A percentile compares a stretch with the other conserved stretches of the same genome.
Evolutionary conservation across 2,329 filamentous ascomycete species (phyloP).

Genomic region (Chrysoporthe deuterocubensis): DNA sequence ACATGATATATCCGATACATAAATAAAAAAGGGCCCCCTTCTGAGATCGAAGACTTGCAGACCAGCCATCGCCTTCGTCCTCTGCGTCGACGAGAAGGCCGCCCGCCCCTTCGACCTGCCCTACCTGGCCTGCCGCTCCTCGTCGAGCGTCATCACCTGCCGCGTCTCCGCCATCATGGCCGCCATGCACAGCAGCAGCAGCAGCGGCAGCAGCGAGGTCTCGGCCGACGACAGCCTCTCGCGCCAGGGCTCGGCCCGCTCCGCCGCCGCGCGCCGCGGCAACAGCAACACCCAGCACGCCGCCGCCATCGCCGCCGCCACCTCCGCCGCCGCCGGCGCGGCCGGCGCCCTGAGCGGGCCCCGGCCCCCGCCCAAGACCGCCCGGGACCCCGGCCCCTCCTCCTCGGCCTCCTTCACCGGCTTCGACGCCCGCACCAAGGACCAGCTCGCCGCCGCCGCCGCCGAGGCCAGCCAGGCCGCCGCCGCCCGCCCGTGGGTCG

Average conservation of each 20-base stretch:
- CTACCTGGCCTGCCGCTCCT: constrained; percentile 26
- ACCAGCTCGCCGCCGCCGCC: constrained; percentile 23
- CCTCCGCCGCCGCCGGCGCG: not conserved
- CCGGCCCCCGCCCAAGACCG: constrained; percentile 19
- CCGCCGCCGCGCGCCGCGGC: constrained; percentile 10
- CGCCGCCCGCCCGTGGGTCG: constrained; percentile 17
- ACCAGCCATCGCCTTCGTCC: constrained; percentile 29
- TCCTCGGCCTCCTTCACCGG: constrained; percentile 13
- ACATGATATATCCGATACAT: not conserved
- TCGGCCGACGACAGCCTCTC: constrained; percentile 29
- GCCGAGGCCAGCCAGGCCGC: constrained; percentile 23
- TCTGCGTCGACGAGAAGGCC: constrained; percentile 32
- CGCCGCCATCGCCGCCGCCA: constrained; percentile 27
- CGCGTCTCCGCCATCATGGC: constrained; percentile 25
- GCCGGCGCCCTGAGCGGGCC: constrained; percentile 18
- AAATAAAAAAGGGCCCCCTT: not conserved
- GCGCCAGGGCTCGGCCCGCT: constrained; percentile 22
- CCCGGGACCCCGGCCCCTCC: constrained; percentile 14
- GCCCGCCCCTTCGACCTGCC: constrained; percentile 33
- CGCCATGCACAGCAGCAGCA: constrained; percentile 11
- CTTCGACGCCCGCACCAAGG: constrained; percentile 25
- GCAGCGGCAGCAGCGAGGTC: constrained; percentile 12
- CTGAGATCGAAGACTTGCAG: constrained; percentile 9
- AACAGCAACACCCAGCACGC: constrained; percentile 28
- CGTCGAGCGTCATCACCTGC: constrained; percentile 25